phyloP scores from a whole-genome alignment of 768 basidiomycete species.

The Porpolomopsis calyptriformis region DNA sequence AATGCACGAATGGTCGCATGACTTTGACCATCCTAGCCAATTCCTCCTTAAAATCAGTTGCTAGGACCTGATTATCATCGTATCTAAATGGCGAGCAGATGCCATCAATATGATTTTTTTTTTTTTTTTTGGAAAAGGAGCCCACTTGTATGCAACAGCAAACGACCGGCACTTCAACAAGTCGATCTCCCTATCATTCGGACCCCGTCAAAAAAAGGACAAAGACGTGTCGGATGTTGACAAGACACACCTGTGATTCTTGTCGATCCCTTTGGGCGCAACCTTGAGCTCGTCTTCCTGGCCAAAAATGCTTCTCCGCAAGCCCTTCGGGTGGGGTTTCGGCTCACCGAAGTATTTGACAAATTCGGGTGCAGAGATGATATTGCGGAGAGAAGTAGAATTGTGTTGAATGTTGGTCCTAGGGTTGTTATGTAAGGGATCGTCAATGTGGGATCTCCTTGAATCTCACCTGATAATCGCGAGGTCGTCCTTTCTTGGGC shows the following conservation, averaged over 20 bases:
- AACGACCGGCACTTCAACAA: conserved; percentile 77
- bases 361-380: conserved; percentile 63
- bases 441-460: conserved; percentile 5
- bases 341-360: conserved; percentile 69
- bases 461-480: conserved; percentile 55
- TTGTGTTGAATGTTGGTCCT: conserved; percentile 57
- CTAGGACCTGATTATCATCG: conserved; percentile 61
- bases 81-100: conserved; percentile 39
- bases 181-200: conserved; percentile 67
- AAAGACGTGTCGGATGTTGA: conserved; percentile 1
- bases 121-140: background rate
- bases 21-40: conserved; percentile 44
- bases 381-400: conserved; percentile 48
- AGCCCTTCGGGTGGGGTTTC: conserved; percentile 47
- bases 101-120: conserved; percentile 14
- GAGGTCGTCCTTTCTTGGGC: conserved; percentile 70
- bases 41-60: conserved; percentile 52
- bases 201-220: background rate
- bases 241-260: conserved; percentile 55
- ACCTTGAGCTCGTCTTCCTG: conserved; percentile 79
- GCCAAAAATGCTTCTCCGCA: conserved; percentile 73
- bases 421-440: no score
- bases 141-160: conserved; percentile 53
- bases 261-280: conserved; percentile 84
- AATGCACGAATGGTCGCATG: conserved; percentile 69